These are phyloP conservation scores for Melastoma candidum DNA, from an alignment of 441 rosid genomes.

Conservation along the genomic window DNA sequence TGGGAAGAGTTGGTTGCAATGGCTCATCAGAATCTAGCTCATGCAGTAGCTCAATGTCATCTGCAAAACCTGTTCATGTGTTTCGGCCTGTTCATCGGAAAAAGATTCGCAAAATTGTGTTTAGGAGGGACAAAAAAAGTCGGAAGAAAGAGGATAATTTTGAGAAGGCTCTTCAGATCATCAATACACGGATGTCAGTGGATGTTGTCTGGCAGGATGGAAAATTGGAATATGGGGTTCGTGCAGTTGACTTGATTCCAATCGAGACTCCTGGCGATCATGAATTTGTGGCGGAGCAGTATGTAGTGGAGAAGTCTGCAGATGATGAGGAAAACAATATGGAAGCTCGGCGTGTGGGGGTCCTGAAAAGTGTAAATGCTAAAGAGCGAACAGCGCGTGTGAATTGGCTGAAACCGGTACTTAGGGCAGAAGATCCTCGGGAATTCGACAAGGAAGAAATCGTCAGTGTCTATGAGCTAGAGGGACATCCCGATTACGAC, in stretches of 20 bases:
- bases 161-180: slow-evolving; percentile 72
- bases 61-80: slow-evolving; percentile 55
- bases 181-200: slow-evolving; percentile 55
- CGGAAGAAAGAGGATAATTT: slow-evolving; percentile 83
- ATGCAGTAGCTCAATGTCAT: slow-evolving; percentile 34
- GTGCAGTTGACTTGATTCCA: slow-evolving; percentile 61
- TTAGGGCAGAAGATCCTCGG: slow-evolving; percentile 67
- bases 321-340: slow-evolving; percentile 55
- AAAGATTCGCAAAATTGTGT: slow-evolving; percentile 76
- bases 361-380: slow-evolving; percentile 83
- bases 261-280: slow-evolving; percentile 97
- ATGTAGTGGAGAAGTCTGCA: slow-evolving; percentile 82
- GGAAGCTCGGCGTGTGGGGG: slow-evolving; percentile 72
- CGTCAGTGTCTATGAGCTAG: slow-evolving; percentile 96
- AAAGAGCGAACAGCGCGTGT: slow-evolving; percentile 89
- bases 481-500: slow-evolving; percentile 94
- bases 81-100: slow-evolving; percentile 82
- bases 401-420: slow-evolving; percentile 74
- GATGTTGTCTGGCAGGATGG: slow-evolving; percentile 98
- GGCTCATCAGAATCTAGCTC: slow-evolving; percentile 38
- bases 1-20: slow-evolving; percentile 26
- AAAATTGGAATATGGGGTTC: slow-evolving; percentile 37
- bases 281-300: slow-evolving; percentile 87
- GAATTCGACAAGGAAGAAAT: slow-evolving; percentile 79
- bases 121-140: slow-evolving; percentile 70